phyloP scores from a whole-genome alignment of 2,329 filamentous ascomycete species.

The Macroventuria anomochaeta region DNA sequence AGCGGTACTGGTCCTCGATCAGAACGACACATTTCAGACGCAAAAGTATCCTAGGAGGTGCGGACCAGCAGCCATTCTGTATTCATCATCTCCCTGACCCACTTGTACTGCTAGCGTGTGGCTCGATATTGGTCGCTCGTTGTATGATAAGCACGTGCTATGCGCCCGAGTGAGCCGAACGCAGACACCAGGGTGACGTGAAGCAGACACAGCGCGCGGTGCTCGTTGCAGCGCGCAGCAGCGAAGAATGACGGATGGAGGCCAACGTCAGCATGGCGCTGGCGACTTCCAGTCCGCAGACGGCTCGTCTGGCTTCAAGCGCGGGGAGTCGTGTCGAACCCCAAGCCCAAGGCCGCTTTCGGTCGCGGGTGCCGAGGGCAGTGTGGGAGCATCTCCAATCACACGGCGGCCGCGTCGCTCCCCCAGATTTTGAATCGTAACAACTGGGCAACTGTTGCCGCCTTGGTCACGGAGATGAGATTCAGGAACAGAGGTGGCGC shows the following conservation, averaged over 20 bases:
- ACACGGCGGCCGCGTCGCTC: constrained; percentile 22
- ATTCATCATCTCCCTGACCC: constrained; percentile 43
- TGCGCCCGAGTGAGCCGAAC: constrained; percentile 26
- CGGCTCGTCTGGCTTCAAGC: constrained; percentile 19
- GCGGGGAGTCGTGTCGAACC: constrained; percentile 9
- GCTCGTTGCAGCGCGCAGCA: not conserved
- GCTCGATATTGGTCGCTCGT: constrained; percentile 43
- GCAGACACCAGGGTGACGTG: constrained; percentile 11
- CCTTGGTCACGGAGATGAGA: constrained; percentile 19
- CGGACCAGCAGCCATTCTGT: constrained; percentile 48
- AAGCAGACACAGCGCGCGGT: not conserved
- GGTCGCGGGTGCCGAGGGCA: constrained; percentile 25
- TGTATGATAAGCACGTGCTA: constrained; percentile 44
- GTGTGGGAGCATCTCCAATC: constrained; percentile 37
- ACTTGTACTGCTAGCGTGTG: constrained; percentile 43
- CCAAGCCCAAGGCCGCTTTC: not conserved
- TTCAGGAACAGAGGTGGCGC: constrained; percentile 32
- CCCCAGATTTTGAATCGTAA: constrained; percentile 31
- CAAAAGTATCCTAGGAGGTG: constrained; percentile 20
- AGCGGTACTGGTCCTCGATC: constrained; percentile 43
- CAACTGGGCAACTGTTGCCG: constrained; percentile 22
- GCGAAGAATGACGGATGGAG: not conserved
- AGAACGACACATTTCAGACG: constrained; percentile 4
- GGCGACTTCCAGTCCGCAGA: constrained; percentile 7
- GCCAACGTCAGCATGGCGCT: constrained; percentile 17